Evolutionary conservation across 2,329 filamentous ascomycete species (phyloP), one percentile per base, ranked within the genome.

Genomic region (Aspergillus neotritici): DNA sequence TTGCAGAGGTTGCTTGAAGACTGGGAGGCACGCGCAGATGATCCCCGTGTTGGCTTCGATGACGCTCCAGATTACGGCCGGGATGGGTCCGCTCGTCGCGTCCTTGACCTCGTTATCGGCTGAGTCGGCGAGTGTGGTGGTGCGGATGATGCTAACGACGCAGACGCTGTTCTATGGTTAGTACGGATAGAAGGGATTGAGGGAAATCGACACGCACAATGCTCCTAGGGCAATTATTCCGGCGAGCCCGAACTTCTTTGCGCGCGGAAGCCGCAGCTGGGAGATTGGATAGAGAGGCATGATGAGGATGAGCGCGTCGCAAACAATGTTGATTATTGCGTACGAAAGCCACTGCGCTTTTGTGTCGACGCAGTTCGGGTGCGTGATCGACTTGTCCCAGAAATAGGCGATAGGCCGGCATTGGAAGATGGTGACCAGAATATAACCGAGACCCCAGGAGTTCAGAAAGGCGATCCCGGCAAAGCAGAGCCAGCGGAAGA

Each of bases 401-500:
- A 50, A 57, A 5, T 47, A 43, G 7, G 45, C 33, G 13, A 58
- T 46, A 2, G 55, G 57, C 3, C 43, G 36, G 40, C 55, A 60
- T 37, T 59, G 53, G 36, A 52, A 51, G n/a, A 57, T 49, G 4
- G 54, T 52, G 11, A 52, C 47, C 3, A 54, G 34, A n/a, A 50
- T 42, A 41, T 52, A 57, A 8, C 48, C 51, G 29, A 52, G 34
- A 13, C 39, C 43, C 38, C 45, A 53, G 31, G 42, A 29, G 29
- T 42, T 25, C 4, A 54, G 44, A 14, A 59, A 48, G 4, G 33
- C 13, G 5, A 52, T 47, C 14, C 51, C 42, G 2, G 58, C 43
- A 42, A 67, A 69, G 47, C 70, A 75, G 15, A 66, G 57, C 4
- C 67, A 63, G 9, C 70, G 66, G 50, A 78, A 78, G 58, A 65